Evolutionary conservation across 805 yeast species (phyloP).

Genomic region (Candida cerambycidarum): DNA sequence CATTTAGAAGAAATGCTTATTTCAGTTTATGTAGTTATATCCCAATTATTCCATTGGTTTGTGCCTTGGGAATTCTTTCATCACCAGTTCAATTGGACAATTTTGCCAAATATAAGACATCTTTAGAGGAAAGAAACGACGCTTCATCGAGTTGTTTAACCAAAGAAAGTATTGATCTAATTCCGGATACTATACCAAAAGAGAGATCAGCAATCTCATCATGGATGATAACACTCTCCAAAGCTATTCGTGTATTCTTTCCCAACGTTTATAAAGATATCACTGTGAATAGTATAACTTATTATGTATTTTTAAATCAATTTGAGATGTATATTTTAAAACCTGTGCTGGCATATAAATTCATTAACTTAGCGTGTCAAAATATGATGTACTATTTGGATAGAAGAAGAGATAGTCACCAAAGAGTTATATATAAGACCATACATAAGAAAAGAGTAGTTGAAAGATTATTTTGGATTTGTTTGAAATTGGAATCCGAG

Average conservation of each 20-base stretch:
- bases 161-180: conserved; percentile 7
- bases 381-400: conserved; percentile 31
- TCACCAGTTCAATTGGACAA: conserved; percentile 35
- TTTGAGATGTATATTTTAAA: conserved; percentile 25
- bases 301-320: conserved; percentile 22
- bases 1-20: conserved; percentile 21
- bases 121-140: conserved; percentile 28
- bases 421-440: conserved; percentile 6
- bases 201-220: conserved; percentile 24
- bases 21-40: conserved; percentile 20
- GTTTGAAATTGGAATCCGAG: conserved; percentile 39
- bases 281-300: conserved; percentile 7
- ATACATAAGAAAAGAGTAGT: conserved; percentile 17
- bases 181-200: conserved; percentile 16
- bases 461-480: conserved; percentile 36
- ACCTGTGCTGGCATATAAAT: conserved; percentile 27
- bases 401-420: conserved; percentile 12
- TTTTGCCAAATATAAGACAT: conserved; percentile 25
- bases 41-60: conserved; percentile 27
- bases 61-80: conserved; percentile 34
- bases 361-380: conserved; percentile 26
- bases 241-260: conserved; percentile 19
- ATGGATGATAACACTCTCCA: conserved; percentile 23
- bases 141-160: conserved; percentile 21
- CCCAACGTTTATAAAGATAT: conserved; percentile 18